Percentiles rank a stretch among this genome's conserved stretches.
phyloP scores from a whole-genome alignment of 164 flowering plant species.

The Warburgia ugandensis region DNA sequence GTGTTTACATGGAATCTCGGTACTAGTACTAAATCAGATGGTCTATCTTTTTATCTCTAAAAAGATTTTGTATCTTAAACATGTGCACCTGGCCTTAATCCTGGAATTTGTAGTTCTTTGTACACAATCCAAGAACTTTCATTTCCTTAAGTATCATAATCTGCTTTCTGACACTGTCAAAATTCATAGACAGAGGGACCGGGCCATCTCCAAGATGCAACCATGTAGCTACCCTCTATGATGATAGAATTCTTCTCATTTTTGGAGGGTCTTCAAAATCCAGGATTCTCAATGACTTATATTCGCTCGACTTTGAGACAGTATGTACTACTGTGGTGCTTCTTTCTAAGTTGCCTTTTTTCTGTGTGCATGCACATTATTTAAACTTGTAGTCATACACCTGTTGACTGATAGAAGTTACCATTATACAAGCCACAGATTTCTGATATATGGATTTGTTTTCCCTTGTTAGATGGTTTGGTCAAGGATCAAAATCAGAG shows the following conservation, averaged over 20 bases:
- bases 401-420: neutral
- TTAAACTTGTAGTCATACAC: neutral
- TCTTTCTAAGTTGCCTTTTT: too few relatives aligned
- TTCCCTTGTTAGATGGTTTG: constrained; percentile 69
- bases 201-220: constrained; percentile 86
- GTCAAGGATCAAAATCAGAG: constrained; percentile 74
- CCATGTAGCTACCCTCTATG: constrained; percentile 86
- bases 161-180: neutral
- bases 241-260: constrained; percentile 65
- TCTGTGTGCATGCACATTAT: neutral
- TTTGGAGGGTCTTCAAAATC: constrained; percentile 93
- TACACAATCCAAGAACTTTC: too few relatives aligned
- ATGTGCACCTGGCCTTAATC: neutral
- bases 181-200: constrained; percentile 56
- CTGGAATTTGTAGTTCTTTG: neutral
- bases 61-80: neutral
- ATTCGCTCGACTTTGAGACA: constrained; percentile 93
- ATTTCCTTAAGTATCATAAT: neutral
- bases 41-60: too few relatives aligned
- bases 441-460: constrained; percentile 1
- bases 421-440: neutral
- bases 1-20: too few relatives aligned
- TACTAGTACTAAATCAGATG: too few relatives aligned
- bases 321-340: constrained; percentile 42
- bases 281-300: constrained; percentile 72